A percentile compares a stretch with the other conserved stretches of the same genome.
These are phyloP conservation scores for Corynascus novoguineensis DNA, from an alignment of 495 filamentous ascomycete genomes.

Conservation along the genomic window DNA sequence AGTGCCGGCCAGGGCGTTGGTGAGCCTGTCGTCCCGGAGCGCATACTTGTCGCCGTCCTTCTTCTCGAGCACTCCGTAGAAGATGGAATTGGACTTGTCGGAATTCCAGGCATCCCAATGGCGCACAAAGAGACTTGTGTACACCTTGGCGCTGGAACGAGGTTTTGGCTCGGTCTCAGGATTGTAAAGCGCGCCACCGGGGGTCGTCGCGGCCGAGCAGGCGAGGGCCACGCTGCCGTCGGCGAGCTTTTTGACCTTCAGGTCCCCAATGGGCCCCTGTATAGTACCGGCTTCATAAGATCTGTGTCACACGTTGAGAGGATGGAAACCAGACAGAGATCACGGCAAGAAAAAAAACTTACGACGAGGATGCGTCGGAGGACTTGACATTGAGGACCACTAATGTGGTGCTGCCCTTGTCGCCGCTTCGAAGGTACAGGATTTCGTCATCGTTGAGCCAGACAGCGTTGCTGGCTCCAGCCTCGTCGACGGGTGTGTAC, in stretches of 20 bases:
- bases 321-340: not conserved
- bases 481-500: slow-evolving; percentile 57
- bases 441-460: slow-evolving; percentile 69
- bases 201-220: slow-evolving; percentile 55
- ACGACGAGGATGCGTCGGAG: slow-evolving; percentile 1
- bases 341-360: not conserved
- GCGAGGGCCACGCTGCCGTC: slow-evolving; percentile 65
- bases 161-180: slow-evolving; percentile 50
- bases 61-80: slow-evolving; percentile 60
- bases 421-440: slow-evolving; percentile 59
- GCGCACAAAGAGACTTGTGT: slow-evolving; percentile 64
- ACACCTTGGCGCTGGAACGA: slow-evolving; percentile 57
- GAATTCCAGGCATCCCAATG: slow-evolving; percentile 72
- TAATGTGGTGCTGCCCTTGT: slow-evolving; percentile 62
- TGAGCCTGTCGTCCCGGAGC: slow-evolving; percentile 38
- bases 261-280: slow-evolving; percentile 62
- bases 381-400: slow-evolving; percentile 50
- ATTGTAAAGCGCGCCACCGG: slow-evolving; percentile 59
- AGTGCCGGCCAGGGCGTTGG: slow-evolving; percentile 55
- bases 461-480: slow-evolving; percentile 60
- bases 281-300: slow-evolving; percentile 59
- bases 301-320: slow-evolving; percentile 24
- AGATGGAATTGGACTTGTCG: slow-evolving; percentile 66
- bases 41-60: slow-evolving; percentile 37
- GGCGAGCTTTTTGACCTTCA: slow-evolving; percentile 61